phyloP scores from a whole-genome alignment of 2,329 filamentous ascomycete genomes.

The Trematosphaeria pertusa region DNA sequence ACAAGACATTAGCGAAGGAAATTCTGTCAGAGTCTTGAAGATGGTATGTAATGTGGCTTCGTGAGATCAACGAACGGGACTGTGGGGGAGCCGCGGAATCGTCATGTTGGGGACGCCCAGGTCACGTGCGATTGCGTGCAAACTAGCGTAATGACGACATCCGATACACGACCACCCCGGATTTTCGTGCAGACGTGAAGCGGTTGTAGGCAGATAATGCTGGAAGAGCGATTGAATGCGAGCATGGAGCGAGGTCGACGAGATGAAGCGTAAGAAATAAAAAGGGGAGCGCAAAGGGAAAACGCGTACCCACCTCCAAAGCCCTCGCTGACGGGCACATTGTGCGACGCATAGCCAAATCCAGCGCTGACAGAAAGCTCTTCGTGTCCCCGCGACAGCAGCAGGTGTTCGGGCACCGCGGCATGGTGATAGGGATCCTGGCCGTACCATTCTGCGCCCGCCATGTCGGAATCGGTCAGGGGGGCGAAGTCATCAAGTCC shows the following conservation, averaged over 20 bases:
- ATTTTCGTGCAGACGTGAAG: slow-evolving; percentile 1
- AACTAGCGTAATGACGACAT: slow-evolving; percentile 26
- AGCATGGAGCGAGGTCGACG: too few relatives aligned
- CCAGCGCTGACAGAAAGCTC: slow-evolving; percentile 12
- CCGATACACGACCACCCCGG: slow-evolving; percentile 6
- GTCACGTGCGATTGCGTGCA: slow-evolving; percentile 30
- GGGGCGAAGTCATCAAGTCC: slow-evolving; percentile 45
- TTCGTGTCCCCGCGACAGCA: slow-evolving; percentile 17
- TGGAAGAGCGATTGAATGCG: not conserved
- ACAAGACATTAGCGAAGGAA: slow-evolving; percentile 31
- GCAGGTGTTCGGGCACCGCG: slow-evolving; percentile 8
- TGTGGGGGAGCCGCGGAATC: slow-evolving; percentile 6
- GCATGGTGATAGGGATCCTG: slow-evolving; percentile 21
- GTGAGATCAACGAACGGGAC: too few relatives aligned
- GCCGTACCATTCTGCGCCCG: slow-evolving; percentile 35
- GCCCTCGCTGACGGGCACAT: slow-evolving; percentile 12
- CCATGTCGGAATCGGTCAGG: slow-evolving; percentile 30
- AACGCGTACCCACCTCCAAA: slow-evolving; percentile 12
- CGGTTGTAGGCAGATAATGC: not conserved
- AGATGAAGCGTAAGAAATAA: not conserved
- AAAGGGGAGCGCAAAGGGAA: not conserved
- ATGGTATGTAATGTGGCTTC: slow-evolving; percentile 5
- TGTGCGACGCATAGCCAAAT: slow-evolving; percentile 20
- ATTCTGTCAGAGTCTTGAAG: slow-evolving; percentile 15
- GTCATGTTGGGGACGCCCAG: not conserved